Evolutionary conservation across 2,329 filamentous ascomycete genomes (phyloP), one percentile per base, ranked within the genome.

Genomic region (Capronia epimyces): DNA sequence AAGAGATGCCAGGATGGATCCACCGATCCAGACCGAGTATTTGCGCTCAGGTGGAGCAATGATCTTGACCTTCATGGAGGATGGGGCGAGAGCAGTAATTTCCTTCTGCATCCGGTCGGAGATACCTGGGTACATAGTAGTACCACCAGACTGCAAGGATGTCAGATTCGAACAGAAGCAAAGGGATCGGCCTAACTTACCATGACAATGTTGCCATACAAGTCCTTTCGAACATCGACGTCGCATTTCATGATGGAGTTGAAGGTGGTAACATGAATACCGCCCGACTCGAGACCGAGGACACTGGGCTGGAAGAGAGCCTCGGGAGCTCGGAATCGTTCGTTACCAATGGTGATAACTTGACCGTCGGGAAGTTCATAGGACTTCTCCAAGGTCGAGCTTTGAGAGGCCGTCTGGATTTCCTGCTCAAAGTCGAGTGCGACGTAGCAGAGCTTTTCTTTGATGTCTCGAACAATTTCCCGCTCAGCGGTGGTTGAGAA

Each of bases 241-340:
- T 98, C 93, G 77, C 93, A 97, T 87, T 98, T 98, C 89, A 97
- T 97, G 86, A 98, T 96, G 69, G 93, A 97, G 87, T 97, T 97
- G 88, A 96, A 97, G 68, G 93, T 97, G 73, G 91, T 97, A 72
- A 95, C 90, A 80, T 97, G 93, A 78, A 98, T 97, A 78, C 93
- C 93, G 71, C 91, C 91, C 75, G 84, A 89, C 80, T 98, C 93
- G 69, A 96, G 90, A 85, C 93, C 93, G 66, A 98, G 81, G 66
- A 97, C 91, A 64, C 87, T 93, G 71, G 93, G 93, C 82, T 96
- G 89, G 90, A 98, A 98, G 69, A 98, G 87, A 76, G 93, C 91
- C 82, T 98, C 93, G 65, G 93, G 93, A 74, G 91, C 91, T 78
- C 93, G 91, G 91, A 98, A 98, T 71, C 93, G 89, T 84, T 98